Conservation (phyloP, 202 grass and related monocot species). For the Elaeis oleifera region DNA sequence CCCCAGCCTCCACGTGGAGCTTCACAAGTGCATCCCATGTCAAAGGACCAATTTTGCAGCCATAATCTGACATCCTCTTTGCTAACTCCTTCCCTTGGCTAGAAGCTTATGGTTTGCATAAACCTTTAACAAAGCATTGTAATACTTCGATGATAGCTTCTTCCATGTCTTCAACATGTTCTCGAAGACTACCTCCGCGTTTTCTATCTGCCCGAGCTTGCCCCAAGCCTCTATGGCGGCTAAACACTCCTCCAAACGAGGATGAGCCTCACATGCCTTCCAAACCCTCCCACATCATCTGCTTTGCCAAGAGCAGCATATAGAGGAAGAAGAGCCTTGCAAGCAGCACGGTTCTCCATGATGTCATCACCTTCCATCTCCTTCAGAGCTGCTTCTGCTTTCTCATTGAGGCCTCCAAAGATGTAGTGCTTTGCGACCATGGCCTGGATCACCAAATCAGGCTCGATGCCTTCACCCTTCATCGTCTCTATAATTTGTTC, state of each 20-base stretch:
- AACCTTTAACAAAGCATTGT: slow-evolving; percentile 57
- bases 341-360: slow-evolving; percentile 26
- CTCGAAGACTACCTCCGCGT: slow-evolving; percentile 48
- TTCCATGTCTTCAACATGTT: slow-evolving; percentile 27
- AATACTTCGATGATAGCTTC: slow-evolving; percentile 44
- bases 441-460: slow-evolving; percentile 24
- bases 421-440: slow-evolving; percentile 52
- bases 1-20: slow-evolving; percentile 54
- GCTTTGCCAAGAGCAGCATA: slow-evolving; percentile 58
- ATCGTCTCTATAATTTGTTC: slow-evolving; percentile 50
- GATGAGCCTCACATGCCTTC: slow-evolving; percentile 42
- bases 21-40: slow-evolving; percentile 65
- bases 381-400: slow-evolving; percentile 51
- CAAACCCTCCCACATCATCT: slow-evolving; percentile 53
- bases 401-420: slow-evolving; percentile 33
- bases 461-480: slow-evolving; percentile 43
- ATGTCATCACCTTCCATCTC: slow-evolving; percentile 43
- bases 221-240: slow-evolving; percentile 66
- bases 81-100: slow-evolving; percentile 44
- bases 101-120: slow-evolving; percentile 66
- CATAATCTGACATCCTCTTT: slow-evolving; percentile 42
- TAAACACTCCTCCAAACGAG: slow-evolving; percentile 42
- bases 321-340: slow-evolving; percentile 47
- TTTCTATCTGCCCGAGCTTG: slow-evolving; percentile 45
- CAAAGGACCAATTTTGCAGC: slow-evolving; percentile 28